Evolutionary conservation across 1,139 yeast species (phyloP).

Genomic region (Entelexis sorbosivorans): DNA sequence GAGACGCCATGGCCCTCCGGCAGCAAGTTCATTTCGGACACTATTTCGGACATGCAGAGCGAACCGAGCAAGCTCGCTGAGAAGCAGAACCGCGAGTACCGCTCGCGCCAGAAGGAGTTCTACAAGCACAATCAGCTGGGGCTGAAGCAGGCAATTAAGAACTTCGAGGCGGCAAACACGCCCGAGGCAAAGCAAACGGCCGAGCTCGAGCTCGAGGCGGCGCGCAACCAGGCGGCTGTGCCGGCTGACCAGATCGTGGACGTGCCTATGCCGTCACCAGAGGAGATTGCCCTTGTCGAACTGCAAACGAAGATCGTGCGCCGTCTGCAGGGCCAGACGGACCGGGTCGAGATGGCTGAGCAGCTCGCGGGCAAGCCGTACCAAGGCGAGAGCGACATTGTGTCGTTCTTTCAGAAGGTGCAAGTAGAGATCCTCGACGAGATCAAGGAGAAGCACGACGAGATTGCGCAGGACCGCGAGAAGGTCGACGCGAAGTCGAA

Average conservation of each 20-base stretch:
- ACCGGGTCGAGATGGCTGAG: constrained; percentile 20
- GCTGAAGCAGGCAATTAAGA: constrained; percentile 7
- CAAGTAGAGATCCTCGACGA: constrained; percentile 13
- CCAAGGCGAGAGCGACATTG: constrained; percentile 3
- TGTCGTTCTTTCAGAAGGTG: constrained; percentile 12
- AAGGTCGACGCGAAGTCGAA: constrained; percentile 18
- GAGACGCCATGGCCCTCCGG: constrained; percentile 22
- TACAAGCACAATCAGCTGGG: constrained; percentile 11
- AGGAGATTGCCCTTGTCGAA: constrained; percentile 20
- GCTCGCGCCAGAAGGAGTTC: constrained; percentile 17
- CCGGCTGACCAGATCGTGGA: constrained; percentile 11
- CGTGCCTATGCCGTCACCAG: constrained; percentile 14
- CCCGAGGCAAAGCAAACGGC: constrained; percentile 10
- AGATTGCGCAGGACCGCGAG: constrained; percentile 18
- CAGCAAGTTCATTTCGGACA: constrained; percentile 13
- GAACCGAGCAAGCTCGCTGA: constrained; percentile 10
- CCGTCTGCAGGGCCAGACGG: constrained; percentile 21
- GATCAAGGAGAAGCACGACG: constrained; percentile 17
- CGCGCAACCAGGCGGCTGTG: constrained; percentile 12
- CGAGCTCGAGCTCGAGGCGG: constrained; percentile 5
- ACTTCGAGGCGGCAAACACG: constrained; percentile 2
- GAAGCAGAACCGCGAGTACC: constrained; percentile 12
- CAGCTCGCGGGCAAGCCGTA: constrained; percentile 18
- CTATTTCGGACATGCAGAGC: constrained; percentile 11
- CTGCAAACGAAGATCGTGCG: constrained; percentile 20